Conservation (phyloP, 371 early-diverging fungal species). For the Actinomucor elegans region DNA sequence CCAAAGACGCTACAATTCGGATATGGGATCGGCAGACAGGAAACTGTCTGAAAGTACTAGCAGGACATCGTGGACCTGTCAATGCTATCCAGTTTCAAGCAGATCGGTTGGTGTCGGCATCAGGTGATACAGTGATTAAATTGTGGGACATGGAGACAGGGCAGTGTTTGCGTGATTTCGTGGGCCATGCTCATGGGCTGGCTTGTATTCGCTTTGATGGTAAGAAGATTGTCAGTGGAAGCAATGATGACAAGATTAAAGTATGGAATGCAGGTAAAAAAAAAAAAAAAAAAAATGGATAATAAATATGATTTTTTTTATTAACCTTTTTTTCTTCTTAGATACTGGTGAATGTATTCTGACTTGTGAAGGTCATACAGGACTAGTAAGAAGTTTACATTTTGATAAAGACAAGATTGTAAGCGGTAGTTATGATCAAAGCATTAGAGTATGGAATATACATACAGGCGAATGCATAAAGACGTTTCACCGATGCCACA, state of each 20-base stretch:
- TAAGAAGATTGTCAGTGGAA: conserved; percentile 84
- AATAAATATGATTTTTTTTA: conserved; percentile 1
- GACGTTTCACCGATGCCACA: conserved; percentile 64
- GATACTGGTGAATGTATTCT: conserved; percentile 72
- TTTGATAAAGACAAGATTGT: conserved; percentile 60
- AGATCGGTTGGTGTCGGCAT: conserved; percentile 76
- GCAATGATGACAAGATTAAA: conserved; percentile 91
- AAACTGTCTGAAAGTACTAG: conserved; percentile 54
- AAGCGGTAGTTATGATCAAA: conserved; percentile 81
- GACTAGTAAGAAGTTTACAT: conserved; percentile 88
- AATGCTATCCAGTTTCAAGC: conserved; percentile 81
- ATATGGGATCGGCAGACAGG: conserved; percentile 73
- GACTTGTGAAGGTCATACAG: conserved; percentile 79
- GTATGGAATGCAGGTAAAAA: conserved; percentile 81
- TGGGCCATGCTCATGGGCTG: conserved; percentile 81
- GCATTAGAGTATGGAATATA: conserved; percentile 93
- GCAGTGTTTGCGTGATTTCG: conserved; percentile 60
- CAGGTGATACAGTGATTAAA: conserved; percentile 83
- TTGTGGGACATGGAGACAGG: conserved; percentile 84
- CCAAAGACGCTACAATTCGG: conserved; percentile 90
- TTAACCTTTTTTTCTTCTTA: conserved; percentile 1
- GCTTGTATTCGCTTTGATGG: conserved; percentile 95
- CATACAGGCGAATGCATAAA: conserved; percentile 31
- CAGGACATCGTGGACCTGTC: conserved; percentile 86
- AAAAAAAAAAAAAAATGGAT: not conserved